These are phyloP conservation scores for Coniochaeta sp. DNA, from an alignment of 2,329 filamentous ascomycete species.

Conservation along the genomic window DNA sequence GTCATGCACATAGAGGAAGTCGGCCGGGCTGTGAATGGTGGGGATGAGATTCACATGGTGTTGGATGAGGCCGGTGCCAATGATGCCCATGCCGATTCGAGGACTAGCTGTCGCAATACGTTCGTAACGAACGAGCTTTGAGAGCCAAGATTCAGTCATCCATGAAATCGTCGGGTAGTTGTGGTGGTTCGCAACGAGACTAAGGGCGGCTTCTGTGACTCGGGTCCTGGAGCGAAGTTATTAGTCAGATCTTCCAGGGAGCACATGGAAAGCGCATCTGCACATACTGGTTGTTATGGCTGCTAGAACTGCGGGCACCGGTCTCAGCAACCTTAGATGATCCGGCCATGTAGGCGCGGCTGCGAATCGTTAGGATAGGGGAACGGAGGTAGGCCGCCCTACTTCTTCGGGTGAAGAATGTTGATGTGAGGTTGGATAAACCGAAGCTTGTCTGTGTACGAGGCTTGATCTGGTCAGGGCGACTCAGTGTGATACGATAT, in stretches of 20 bases:
- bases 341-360: not conserved
- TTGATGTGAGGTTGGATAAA: not conserved
- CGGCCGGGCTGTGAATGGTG: conserved; percentile 15
- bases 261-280: not conserved
- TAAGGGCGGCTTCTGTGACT: not conserved
- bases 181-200: conserved; percentile 4
- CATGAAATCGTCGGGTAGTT: conserved; percentile 11
- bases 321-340: not conserved
- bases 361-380: not conserved
- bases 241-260: not conserved
- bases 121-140: conserved; percentile 17
- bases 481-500: not conserved
- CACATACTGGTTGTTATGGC: not conserved
- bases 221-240: not conserved
- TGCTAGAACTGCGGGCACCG: not conserved
- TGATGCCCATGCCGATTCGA: conserved; percentile 15
- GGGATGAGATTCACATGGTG: conserved; percentile 20
- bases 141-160: conserved; percentile 15
- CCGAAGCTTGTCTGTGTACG: not conserved
- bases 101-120: conserved; percentile 19
- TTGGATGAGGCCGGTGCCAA: conserved; percentile 19
- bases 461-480: not conserved
- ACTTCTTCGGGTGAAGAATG: not conserved
- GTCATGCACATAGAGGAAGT: conserved; percentile 20
- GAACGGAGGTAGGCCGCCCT: not conserved